Evolutionary conservation across 2,329 filamentous ascomycete genomes (phyloP).

Genomic region (Diaporthe nobilis): DNA sequence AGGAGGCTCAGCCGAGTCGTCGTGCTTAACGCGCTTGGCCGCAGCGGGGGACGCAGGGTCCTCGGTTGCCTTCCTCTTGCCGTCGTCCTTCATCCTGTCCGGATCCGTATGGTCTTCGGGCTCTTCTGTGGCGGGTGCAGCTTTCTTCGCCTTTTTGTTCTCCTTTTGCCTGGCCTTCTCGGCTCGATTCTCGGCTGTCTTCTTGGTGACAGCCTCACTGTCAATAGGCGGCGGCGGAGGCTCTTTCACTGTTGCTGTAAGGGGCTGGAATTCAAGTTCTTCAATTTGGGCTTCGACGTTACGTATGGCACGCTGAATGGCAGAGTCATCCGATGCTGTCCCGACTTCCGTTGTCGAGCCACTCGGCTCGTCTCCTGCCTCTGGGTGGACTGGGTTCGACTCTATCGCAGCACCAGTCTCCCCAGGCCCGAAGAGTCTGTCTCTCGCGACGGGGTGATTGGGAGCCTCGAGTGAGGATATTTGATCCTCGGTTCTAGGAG

Average conservation of each 20-base stretch:
- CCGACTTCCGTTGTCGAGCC: neutral
- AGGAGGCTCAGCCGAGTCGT: constrained; percentile 59
- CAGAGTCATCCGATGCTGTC: constrained; percentile 3
- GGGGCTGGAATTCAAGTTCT: constrained; percentile 32
- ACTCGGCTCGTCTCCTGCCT: neutral
- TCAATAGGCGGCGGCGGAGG: neutral
- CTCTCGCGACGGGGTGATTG: neutral
- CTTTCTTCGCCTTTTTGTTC: constrained; percentile 20
- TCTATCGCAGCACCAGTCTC: constrained; percentile 29
- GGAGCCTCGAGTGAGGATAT: neutral
- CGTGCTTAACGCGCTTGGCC: constrained; percentile 75
- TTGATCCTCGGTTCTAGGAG: neutral
- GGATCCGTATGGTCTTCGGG: neutral
- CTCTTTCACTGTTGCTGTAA: constrained; percentile 25
- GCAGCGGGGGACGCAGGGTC: constrained; percentile 74
- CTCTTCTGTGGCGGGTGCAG: constrained; percentile 12
- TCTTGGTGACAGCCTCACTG: constrained; percentile 6
- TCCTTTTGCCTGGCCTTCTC: constrained; percentile 26
- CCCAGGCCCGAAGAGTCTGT: neutral
- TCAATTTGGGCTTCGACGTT: constrained; percentile 26
- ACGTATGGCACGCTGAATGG: constrained; percentile 3
- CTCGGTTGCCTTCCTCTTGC: constrained; percentile 81
- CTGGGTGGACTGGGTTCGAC: constrained; percentile 7
- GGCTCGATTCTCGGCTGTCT: constrained; percentile 30
- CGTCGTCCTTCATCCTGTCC: constrained; percentile 56